These are phyloP conservation scores for Spathaspora sp. DNA, from an alignment of 1,139 yeast species.

Conservation along the genomic window DNA sequence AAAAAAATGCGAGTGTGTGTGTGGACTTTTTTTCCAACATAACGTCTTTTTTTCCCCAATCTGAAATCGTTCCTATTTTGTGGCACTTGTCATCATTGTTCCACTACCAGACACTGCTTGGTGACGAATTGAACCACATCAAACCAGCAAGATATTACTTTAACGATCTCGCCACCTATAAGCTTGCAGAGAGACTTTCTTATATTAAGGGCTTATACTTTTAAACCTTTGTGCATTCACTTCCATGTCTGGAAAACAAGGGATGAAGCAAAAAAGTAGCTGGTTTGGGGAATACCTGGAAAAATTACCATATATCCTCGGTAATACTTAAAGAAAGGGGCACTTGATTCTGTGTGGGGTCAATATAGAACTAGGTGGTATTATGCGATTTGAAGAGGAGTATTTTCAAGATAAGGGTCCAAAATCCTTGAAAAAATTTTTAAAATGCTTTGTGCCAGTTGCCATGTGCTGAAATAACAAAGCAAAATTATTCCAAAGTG, in stretches of 20 bases:
- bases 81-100: neutral
- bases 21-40: neutral
- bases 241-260: too few relatives aligned
- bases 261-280: too few relatives aligned
- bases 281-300: too few relatives aligned
- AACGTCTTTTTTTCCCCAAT: neutral
- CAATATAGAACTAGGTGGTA: neutral
- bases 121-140: neutral
- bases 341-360: neutral
- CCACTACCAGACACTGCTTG: neutral
- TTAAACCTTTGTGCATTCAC: neutral
- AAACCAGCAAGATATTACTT: neutral
- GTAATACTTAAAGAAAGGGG: neutral
- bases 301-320: neutral
- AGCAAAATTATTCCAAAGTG: too few relatives aligned
- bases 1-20: neutral
- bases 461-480: neutral
- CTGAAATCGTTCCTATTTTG: conserved; percentile 1
- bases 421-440: neutral
- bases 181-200: neutral
- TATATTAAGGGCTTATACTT: neutral
- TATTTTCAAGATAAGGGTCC: neutral
- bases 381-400: neutral
- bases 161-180: neutral
- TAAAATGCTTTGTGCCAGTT: too few relatives aligned